These are phyloP conservation scores for Citrus cavaleriei DNA, from an alignment of 345 rosid genomes.

Conservation along the genomic window DNA sequence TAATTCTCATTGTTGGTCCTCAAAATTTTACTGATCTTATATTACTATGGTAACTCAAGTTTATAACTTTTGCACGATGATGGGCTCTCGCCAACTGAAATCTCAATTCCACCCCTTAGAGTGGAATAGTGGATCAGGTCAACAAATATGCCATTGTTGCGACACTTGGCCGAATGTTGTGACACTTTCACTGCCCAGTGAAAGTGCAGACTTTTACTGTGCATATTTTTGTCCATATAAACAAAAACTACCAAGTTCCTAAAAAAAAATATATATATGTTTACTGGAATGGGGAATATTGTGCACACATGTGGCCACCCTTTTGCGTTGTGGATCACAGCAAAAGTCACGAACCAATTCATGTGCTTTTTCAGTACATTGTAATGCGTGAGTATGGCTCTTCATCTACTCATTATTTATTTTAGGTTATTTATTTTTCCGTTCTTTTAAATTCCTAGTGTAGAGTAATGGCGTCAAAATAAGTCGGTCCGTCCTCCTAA, in stretches of 20 bases:
- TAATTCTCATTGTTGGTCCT: too few species aligned
- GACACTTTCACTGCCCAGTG: background rate
- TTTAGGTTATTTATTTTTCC: background rate
- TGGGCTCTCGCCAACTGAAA: too few species aligned
- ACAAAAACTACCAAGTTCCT: background rate
- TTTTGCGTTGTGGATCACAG: background rate
- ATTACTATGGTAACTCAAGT: too few species aligned
- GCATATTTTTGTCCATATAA: background rate
- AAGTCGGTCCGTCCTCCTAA: background rate
- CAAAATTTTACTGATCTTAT: too few species aligned
- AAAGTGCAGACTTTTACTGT: background rate
- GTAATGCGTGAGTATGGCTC: background rate
- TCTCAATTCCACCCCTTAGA: too few species aligned
- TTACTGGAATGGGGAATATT: background rate
- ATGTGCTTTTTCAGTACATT: background rate
- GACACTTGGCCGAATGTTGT: too few species aligned
- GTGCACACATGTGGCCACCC: background rate
- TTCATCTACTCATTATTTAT: background rate
- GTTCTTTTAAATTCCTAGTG: background rate
- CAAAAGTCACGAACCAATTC: background rate
- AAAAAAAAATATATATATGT: background rate
- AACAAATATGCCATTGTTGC: background rate
- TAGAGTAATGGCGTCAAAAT: background rate
- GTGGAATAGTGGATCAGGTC: background rate
- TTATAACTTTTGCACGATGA: too few species aligned